Evolutionary conservation across 1,284 basidiomycete genomes (phyloP), one percentile per base, ranked within the genome.

Genomic region (Agroathelia rolfsii): DNA sequence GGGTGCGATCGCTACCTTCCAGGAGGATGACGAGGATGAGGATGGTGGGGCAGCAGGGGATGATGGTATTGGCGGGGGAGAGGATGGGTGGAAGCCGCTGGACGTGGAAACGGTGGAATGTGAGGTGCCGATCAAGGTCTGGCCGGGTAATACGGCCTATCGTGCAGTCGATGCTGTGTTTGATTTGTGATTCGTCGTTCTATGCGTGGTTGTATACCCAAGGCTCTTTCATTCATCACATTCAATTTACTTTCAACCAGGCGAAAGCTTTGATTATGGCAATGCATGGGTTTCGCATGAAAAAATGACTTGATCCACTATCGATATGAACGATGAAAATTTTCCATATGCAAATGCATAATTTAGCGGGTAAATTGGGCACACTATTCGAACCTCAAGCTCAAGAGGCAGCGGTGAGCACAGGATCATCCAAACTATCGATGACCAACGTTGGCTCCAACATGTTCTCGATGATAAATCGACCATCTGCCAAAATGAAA

Each of bases 121-220:
- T 47, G 82, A 87, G 53, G 79, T 95, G 30, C 87, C 87, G n/a
- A 74, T 95, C 36, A 74, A 60, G 44, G 81, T 93, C 3, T 86
- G 83, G 66, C 79, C 89, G 10, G 85, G 86, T 16, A 90, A 89
- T 55, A 92, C 89, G 6, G 83, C 81, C 32, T 92, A 87, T 57
- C 76, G 74, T 54, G 76, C 84, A 11, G 61, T 71, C 44, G 76
- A 83, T 41, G 73, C 83, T 10, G 71, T 82, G 20, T 86, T 86
- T 51, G 76, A 82, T 48, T 74, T 83, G n/a, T 82, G 50, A 59
- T n/a, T n/a, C n/a, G n/a, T n/a, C n/a, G n/a, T n/a, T n/a, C n/a
- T n/a, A n/a, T n/a, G n/a, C n/a, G n/a, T n/a, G n/a, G n/a, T n/a
- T n/a, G n/a, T n/a, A n/a, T n/a, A n/a, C n/a, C n/a, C n/a, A n/a